A percentile compares a stretch with the other conserved stretches of the same genome.
These are phyloP conservation scores for Cytospora chrysosperma DNA, from an alignment of 2,329 filamentous ascomycete species.

Conservation along the genomic window DNA sequence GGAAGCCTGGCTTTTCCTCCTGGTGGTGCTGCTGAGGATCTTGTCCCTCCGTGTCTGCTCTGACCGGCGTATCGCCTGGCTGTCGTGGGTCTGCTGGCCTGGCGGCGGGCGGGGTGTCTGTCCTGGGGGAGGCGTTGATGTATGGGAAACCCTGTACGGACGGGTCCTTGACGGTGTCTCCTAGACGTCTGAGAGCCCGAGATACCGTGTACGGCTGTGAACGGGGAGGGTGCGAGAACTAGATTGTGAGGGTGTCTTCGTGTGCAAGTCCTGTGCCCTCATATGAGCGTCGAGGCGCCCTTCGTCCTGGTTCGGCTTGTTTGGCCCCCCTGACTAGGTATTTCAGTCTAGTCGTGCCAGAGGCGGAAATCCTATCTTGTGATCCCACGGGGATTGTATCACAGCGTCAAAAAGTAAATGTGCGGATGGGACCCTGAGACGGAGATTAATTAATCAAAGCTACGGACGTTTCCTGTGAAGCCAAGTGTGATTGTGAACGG, in stretches of 20 bases:
- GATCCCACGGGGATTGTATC: not conserved
- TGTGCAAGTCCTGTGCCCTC: not conserved
- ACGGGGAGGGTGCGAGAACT: not conserved
- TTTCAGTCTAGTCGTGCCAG: too few relatives aligned
- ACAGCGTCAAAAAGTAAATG: not conserved
- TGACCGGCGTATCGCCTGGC: not conserved
- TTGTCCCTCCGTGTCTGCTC: not conserved
- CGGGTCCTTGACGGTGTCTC: not conserved
- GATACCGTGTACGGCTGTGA: slow-evolving; percentile 1
- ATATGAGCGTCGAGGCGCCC: not conserved
- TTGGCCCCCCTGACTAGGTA: too few relatives aligned
- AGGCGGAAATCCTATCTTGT: not conserved
- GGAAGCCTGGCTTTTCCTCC: not conserved
- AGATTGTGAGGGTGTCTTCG: not conserved
- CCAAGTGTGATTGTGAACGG: not conserved
- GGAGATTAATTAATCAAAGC: too few relatives aligned
- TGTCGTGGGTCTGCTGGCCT: not conserved
- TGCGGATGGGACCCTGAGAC: not conserved
- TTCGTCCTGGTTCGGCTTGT: not conserved
- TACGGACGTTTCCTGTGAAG: not conserved
- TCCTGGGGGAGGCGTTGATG: slow-evolving; percentile 9
- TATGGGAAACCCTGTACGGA: slow-evolving; percentile 8
- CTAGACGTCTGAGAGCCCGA: not conserved
- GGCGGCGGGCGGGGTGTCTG: not conserved
- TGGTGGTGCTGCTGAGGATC: not conserved